Evolutionary conservation across 148 eudicot species (phyloP), one percentile per base, ranked within the genome.

Genomic region (Amaranthus cruentus): DNA sequence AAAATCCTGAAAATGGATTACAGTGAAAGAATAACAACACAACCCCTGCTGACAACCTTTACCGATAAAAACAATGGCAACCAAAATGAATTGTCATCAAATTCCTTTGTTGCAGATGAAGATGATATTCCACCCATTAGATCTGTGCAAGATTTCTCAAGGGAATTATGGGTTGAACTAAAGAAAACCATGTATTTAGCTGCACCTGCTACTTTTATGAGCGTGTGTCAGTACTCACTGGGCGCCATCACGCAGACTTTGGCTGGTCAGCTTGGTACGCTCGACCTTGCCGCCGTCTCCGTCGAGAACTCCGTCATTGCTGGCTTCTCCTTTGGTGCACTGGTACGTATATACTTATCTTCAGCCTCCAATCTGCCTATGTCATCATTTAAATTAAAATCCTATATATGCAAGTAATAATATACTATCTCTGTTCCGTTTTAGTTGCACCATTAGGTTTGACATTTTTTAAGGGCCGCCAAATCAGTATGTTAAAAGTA

Each of bases 261-360:
- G 21, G 82, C 89, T 44, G 91, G 91, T 14, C 91, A 88, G 6
- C 77, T 88, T 10, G 78, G 89, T 7, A 88, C 86, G 11, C 74
- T 82, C 47, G 80, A 77, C 6, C 89, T 88, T 0, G 88, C 88
- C 1, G 85, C 86, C 3, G 55, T 86, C 64, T 88, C 89, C 5
- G 74, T 88, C 4, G 83, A 81, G 70, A 84, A 84, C 75, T 60
- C 81, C 10, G 81, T 88, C 77, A 77, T 88, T 42, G 77, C 86
- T 15, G 85, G 85, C 44, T 77, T 88, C 80, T 73, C 87, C 58
- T 84, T 66, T 3, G 89, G 89, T 13, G 46, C 78, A 73, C 66
- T 88, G 88, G 88, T 87, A 76, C 7, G 67, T 58, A 9, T 14
- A 18, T 4, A 21, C 3, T 38, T 9, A 9, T 62, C 9, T 62